These are phyloP conservation scores for Nothophytophthora sp. DNA, from an alignment of 352 stramenopile species.

Conservation along the genomic window DNA sequence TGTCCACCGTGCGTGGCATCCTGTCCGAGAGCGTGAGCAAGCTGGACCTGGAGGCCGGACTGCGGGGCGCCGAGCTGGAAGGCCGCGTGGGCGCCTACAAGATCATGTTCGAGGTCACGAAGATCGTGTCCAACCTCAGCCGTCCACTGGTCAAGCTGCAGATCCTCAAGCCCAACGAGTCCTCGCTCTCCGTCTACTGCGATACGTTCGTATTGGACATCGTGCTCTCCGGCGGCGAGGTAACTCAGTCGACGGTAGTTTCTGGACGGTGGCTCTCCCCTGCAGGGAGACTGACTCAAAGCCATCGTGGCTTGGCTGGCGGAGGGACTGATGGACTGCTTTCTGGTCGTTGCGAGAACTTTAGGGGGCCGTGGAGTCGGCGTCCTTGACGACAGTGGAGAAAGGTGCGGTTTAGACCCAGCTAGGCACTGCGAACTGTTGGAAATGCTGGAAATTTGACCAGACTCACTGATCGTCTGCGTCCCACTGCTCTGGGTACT, in stretches of 20 bases:
- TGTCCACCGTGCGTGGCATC: conserved; percentile 65
- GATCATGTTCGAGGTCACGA: conserved; percentile 90
- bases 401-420: conserved; percentile 34
- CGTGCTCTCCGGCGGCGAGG: conserved; percentile 65
- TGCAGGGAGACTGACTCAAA: not conserved
- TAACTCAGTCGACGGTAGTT: conserved; percentile 4
- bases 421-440: no score
- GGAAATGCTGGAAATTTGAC: no score
- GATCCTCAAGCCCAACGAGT: conserved; percentile 87
- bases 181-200: conserved; percentile 85
- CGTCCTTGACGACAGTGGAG: conserved; percentile 81
- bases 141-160: conserved; percentile 85
- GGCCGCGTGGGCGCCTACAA: conserved; percentile 86
- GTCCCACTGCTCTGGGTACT: not conserved
- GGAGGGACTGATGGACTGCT: no score
- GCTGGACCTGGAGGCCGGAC: conserved; percentile 77
- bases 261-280: not conserved
- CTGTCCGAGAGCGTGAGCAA: conserved; percentile 85
- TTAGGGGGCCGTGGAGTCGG: conserved; percentile 73
- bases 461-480: no score
- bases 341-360: no score
- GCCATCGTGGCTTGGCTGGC: no score
- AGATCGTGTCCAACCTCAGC: conserved; percentile 85
- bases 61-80: conserved; percentile 84
- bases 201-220: conserved; percentile 91